These are phyloP conservation scores for Coleophoma cylindrospora DNA, from an alignment of 2,329 filamentous ascomycete species.

Conservation along the genomic window DNA sequence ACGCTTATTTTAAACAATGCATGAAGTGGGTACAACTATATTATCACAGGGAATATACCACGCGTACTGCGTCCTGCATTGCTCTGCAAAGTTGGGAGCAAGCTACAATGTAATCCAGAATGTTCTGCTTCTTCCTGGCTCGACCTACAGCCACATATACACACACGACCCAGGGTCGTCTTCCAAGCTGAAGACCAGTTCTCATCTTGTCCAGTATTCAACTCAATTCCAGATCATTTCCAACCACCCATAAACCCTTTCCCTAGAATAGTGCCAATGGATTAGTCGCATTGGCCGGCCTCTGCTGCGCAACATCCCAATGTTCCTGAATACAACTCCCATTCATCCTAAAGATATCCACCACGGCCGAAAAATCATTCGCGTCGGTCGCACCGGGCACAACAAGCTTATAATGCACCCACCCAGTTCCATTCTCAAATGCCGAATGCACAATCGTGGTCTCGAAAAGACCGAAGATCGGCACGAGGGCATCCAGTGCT, in stretches of 20 bases:
- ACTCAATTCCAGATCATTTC: no score
- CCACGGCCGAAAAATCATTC: slow-evolving; percentile 5
- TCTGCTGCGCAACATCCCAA: slow-evolving; percentile 15
- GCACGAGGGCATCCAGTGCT: slow-evolving; percentile 5
- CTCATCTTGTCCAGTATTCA: no score
- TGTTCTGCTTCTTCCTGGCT: no score
- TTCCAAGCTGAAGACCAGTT: no score
- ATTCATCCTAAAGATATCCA: slow-evolving; percentile 14
- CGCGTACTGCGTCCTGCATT: no score
- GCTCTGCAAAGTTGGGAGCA: no score
- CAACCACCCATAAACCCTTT: neutral
- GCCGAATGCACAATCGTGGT: slow-evolving; percentile 1
- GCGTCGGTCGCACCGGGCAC: neutral
- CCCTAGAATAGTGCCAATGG: slow-evolving; percentile 14
- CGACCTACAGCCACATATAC: no score
- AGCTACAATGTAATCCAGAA: no score
- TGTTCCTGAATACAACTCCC: slow-evolving; percentile 17
- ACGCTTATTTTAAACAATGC: no score
- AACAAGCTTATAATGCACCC: slow-evolving; percentile 6
- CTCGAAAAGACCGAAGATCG: slow-evolving; percentile 2
- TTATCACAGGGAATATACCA: no score
- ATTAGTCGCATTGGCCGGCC: slow-evolving; percentile 13
- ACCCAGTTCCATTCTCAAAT: slow-evolving; percentile 10
- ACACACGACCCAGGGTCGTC: no score
- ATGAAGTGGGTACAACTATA: no score